A percentile compares a stretch with the other conserved stretches of the same genome.
Conservation (phyloP, 2,329 filamentous ascomycete species). For the Pezicula neosporulosa region DNA sequence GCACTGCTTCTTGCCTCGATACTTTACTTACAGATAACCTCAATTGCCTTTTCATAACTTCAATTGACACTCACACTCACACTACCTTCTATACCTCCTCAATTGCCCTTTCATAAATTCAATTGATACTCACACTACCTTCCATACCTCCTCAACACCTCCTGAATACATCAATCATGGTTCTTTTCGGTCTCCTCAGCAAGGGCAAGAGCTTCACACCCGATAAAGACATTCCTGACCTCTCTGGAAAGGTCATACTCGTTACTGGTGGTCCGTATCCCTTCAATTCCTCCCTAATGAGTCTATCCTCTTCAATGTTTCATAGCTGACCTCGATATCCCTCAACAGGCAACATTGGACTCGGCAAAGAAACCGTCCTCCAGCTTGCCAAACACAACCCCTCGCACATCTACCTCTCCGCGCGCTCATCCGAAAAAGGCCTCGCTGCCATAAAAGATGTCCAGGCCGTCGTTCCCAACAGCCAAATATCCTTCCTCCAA, state of each 20-base stretch:
- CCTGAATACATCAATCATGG: too few relatives aligned
- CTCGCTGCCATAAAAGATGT: conserved; percentile 37
- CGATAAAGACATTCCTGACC: conserved; percentile 31
- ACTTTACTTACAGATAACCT: too few relatives aligned
- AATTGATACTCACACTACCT: too few relatives aligned
- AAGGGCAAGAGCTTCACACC: conserved; percentile 11
- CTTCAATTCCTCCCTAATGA: not conserved
- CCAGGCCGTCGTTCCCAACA: conserved; percentile 18
- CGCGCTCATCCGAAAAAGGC: conserved; percentile 31
- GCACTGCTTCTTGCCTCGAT: too few relatives aligned
- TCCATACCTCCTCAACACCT: too few relatives aligned
- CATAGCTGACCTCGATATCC: not conserved
- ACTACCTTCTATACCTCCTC: too few relatives aligned
- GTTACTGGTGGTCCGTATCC: conserved; percentile 38
- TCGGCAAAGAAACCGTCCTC: conserved; percentile 40
- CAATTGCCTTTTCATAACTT: too few relatives aligned
- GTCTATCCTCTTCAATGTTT: not conserved
- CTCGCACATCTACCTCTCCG: conserved; percentile 34
- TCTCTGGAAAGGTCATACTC: conserved; percentile 39
- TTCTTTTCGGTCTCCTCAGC: conserved; percentile 11
- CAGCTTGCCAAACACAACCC: conserved; percentile 38
- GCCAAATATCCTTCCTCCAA: conserved; percentile 32
- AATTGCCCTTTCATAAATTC: too few relatives aligned
- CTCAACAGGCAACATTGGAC: conserved; percentile 31
- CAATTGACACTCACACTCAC: too few relatives aligned